Conservation (phyloP, 768 basidiomycete genomes). For the Auriscalpium microsporum region DNA sequence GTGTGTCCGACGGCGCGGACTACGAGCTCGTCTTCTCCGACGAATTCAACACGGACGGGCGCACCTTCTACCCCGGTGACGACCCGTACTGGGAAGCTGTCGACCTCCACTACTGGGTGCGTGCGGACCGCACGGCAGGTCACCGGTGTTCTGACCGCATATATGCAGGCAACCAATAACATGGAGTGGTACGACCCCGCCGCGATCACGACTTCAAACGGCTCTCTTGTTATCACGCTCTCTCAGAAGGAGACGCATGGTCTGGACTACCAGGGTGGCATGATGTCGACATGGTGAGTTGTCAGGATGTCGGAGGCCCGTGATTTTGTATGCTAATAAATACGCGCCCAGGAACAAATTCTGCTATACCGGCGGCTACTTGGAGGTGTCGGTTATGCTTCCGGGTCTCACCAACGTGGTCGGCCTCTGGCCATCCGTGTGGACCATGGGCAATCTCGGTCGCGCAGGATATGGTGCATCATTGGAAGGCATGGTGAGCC, state of each 20-base stretch:
- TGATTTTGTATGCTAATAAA: constrained; percentile 1
- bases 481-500: constrained; percentile 66
- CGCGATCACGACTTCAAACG: constrained; percentile 64
- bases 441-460: constrained; percentile 77
- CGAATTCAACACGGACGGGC: constrained; percentile 75
- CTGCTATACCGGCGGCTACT: constrained; percentile 82
- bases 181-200: constrained; percentile 81
- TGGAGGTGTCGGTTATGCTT: constrained; percentile 55
- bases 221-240: constrained; percentile 70
- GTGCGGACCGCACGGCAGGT: constrained; percentile 12
- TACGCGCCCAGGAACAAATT: constrained; percentile 60
- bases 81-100: constrained; percentile 88
- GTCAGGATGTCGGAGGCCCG: neutral
- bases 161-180: constrained; percentile 21
- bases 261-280: constrained; percentile 51
- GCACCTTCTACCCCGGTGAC: constrained; percentile 76
- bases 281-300: constrained; percentile 44
- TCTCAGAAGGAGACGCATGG: constrained; percentile 57
- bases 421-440: constrained; percentile 70
- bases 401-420: constrained; percentile 57
- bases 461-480: constrained; percentile 82
- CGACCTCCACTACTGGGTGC: constrained; percentile 74
- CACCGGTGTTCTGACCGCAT: neutral
- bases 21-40: constrained; percentile 79
- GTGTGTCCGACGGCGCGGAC: constrained; percentile 44